These are phyloP conservation scores for Aspergillus nomiae DNA, from an alignment of 2,329 filamentous ascomycete species.

Conservation along the genomic window DNA sequence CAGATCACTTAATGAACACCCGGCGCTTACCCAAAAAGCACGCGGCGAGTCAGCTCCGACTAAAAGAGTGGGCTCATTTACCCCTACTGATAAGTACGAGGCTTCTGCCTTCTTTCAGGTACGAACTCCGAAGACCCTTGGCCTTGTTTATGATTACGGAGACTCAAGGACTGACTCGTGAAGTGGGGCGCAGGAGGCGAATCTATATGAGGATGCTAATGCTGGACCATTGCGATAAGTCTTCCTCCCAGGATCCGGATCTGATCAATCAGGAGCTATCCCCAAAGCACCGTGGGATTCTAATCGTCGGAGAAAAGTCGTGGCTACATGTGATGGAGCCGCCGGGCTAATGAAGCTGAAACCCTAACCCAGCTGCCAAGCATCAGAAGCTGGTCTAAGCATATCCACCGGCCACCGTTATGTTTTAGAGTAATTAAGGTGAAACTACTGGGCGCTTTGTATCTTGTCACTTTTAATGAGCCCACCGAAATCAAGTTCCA, in stretches of 20 bases:
- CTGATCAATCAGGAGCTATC: background rate
- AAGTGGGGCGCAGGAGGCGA: background rate
- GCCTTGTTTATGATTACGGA: conserved; percentile 1
- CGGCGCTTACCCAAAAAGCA: background rate
- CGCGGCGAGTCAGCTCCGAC: background rate
- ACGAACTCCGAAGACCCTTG: background rate
- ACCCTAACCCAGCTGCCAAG: conserved; percentile 20
- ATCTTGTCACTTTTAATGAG: background rate
- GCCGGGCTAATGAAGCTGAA: conserved; percentile 26
- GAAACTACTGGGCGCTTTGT: conserved; percentile 24
- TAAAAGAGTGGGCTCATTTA: background rate
- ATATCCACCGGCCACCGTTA: conserved; percentile 13
- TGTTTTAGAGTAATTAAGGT: conserved; percentile 23
- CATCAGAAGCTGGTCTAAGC: conserved; percentile 12
- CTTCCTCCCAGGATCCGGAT: background rate
- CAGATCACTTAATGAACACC: background rate
- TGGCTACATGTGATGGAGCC: background rate
- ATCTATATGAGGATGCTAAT: conserved; percentile 2
- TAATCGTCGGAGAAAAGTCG: background rate
- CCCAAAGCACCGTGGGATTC: background rate
- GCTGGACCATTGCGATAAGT: conserved; percentile 2
- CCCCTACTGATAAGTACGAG: background rate
- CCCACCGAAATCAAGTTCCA: background rate
- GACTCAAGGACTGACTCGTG: background rate
- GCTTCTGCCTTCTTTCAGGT: background rate